Conservation (phyloP, 371 early-diverging fungal genomes). For the Umbelopsis sp. region DNA sequence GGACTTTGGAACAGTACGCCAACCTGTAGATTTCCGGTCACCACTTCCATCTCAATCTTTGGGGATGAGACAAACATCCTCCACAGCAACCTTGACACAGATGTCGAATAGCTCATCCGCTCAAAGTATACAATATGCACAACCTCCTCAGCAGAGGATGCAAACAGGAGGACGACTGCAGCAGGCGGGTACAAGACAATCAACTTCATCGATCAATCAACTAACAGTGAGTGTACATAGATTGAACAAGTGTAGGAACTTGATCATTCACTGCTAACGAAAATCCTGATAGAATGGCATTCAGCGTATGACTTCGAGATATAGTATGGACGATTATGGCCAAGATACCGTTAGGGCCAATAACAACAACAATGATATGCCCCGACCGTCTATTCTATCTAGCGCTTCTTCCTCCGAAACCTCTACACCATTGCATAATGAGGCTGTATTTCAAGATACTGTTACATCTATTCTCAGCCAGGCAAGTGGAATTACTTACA, state of each 20-base stretch:
- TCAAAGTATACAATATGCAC: constrained; percentile 28
- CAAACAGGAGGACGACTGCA: constrained; percentile 1
- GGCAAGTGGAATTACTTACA: background rate
- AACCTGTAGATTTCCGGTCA: constrained; percentile 32
- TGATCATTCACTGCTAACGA: background rate
- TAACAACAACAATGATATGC: constrained; percentile 27
- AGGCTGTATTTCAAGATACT: constrained; percentile 34
- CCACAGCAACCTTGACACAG: constrained; percentile 26
- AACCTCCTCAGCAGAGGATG: constrained; percentile 18
- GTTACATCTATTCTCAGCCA: constrained; percentile 18
- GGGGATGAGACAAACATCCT: constrained; percentile 26
- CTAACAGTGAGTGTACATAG: background rate
- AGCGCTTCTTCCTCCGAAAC: constrained; percentile 42
- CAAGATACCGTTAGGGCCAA: constrained; percentile 45
- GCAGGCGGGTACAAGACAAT: constrained; percentile 20
- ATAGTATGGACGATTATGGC: constrained; percentile 28
- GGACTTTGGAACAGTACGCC: constrained; percentile 64
- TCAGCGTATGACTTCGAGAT: constrained; percentile 10
- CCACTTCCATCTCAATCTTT: constrained; percentile 4
- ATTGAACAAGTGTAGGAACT: background rate
- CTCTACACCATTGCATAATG: constrained; percentile 33
- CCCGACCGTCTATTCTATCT: constrained; percentile 29
- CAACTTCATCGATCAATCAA: constrained; percentile 18
- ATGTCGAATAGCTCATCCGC: constrained; percentile 29
- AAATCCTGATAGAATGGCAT: constrained; percentile 17